These are phyloP conservation scores for Cordyceps militaris DNA, from an alignment of 2,329 filamentous ascomycete genomes.

Conservation along the genomic window DNA sequence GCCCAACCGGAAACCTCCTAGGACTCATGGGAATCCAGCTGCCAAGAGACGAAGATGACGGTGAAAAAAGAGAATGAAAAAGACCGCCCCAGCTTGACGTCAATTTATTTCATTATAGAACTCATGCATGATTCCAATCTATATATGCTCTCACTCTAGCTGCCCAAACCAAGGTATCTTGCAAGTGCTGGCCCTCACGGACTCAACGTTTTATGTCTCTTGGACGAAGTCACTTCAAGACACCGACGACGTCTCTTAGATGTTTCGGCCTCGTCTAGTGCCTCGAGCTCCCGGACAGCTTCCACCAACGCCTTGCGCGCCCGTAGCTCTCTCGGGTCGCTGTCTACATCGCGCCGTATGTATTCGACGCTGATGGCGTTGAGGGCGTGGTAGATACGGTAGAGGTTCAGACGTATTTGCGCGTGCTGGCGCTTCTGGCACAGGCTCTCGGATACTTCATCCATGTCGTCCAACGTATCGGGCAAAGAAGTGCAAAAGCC, in stretches of 20 bases:
- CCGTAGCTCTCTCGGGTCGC: slow-evolving; percentile 43
- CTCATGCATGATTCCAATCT: background rate
- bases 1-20: slow-evolving; percentile 81
- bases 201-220: slow-evolving; percentile 28
- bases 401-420: slow-evolving; percentile 44
- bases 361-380: slow-evolving; percentile 47
- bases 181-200: background rate
- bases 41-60: slow-evolving; percentile 68
- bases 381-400: slow-evolving; percentile 51
- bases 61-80: slow-evolving; percentile 23
- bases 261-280: slow-evolving; percentile 26
- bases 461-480: slow-evolving; percentile 11
- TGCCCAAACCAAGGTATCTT: background rate
- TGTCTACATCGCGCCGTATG: slow-evolving; percentile 43
- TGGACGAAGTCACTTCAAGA: slow-evolving; percentile 37
- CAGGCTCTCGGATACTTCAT: slow-evolving; percentile 17
- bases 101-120: background rate
- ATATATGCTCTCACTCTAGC: background rate
- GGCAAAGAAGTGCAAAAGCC: slow-evolving; percentile 34
- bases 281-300: slow-evolving; percentile 39
- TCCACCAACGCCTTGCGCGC: slow-evolving; percentile 44
- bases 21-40: slow-evolving; percentile 77
- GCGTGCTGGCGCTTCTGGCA: slow-evolving; percentile 39
- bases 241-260: slow-evolving; percentile 29
- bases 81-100: background rate